Evolutionary conservation across 78 protist species (phyloP).

Genomic region (Planoprotostelium fungivorum): DNA sequence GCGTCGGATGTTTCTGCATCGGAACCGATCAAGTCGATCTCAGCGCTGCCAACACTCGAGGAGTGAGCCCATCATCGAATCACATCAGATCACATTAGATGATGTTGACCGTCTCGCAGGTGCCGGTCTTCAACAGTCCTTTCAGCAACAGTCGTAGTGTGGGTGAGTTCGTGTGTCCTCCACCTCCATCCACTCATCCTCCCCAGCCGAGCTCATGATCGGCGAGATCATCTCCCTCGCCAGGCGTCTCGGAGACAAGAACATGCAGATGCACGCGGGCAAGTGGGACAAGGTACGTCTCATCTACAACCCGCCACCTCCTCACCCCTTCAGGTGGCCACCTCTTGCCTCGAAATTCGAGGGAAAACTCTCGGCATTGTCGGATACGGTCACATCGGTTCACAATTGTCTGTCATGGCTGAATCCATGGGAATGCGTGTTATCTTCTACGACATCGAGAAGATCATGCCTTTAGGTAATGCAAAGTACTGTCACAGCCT

Average conservation of each 20-base stretch:
- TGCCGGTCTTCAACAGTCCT: slow-evolving; percentile 90
- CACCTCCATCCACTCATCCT: background rate
- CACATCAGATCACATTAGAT: background rate
- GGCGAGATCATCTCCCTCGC: slow-evolving; percentile 80
- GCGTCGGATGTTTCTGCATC: slow-evolving; percentile 92
- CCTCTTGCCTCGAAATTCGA: slow-evolving; percentile 77
- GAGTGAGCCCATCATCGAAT: slow-evolving; percentile 13
- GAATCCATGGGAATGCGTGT: slow-evolving; percentile 89
- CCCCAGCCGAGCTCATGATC: slow-evolving; percentile 82
- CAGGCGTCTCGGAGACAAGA: slow-evolving; percentile 76
- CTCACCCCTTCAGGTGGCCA: slow-evolving; percentile 17
- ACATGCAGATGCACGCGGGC: slow-evolving; percentile 68
- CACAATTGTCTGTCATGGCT: slow-evolving; percentile 85
- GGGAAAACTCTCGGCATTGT: slow-evolving; percentile 88
- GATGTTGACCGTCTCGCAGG: background rate
- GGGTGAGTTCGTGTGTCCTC: slow-evolving; percentile 18
- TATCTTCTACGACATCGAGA: slow-evolving; percentile 69
- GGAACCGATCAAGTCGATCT: slow-evolving; percentile 90
- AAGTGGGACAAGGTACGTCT: slow-evolving; percentile 67
- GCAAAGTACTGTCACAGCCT: slow-evolving; percentile 28
- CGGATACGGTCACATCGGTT: slow-evolving; percentile 79
- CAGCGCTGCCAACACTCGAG: slow-evolving; percentile 38
- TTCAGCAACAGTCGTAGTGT: slow-evolving; percentile 79
- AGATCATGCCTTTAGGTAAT: slow-evolving; percentile 79
- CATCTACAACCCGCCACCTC: background rate